These are phyloP conservation scores for Helotiales sp. DNA, from an alignment of 2,329 filamentous ascomycete species.

Conservation along the genomic window DNA sequence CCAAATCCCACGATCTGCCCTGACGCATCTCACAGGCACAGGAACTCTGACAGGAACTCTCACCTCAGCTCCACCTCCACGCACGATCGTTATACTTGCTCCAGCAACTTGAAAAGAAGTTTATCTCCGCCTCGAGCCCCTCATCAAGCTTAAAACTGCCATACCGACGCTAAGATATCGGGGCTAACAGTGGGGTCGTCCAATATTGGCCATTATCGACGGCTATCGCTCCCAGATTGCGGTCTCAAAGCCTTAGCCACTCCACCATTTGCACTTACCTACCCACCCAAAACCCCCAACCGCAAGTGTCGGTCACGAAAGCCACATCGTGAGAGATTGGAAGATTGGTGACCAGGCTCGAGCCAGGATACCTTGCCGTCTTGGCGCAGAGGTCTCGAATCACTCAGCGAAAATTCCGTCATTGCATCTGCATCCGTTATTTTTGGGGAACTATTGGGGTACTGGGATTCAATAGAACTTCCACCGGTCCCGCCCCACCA, in stretches of 20 bases:
- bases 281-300: not conserved
- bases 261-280: not conserved
- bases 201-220: not conserved
- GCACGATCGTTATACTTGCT: not conserved
- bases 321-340: not conserved
- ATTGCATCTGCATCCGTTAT: not conserved
- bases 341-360: conserved; percentile 1
- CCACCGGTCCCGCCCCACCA: not conserved
- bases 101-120: not conserved
- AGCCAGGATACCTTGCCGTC: not conserved
- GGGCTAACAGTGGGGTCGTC: not conserved
- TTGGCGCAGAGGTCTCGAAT: conserved; percentile 1
- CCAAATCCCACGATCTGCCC: not conserved
- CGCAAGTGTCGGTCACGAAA: not conserved
- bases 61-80: not conserved
- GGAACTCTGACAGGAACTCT: not conserved
- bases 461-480: not conserved
- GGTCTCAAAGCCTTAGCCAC: not conserved
- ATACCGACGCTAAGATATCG: not conserved
- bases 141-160: not conserved
- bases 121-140: not conserved
- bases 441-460: not conserved
- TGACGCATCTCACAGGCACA: not conserved
- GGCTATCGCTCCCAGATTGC: not conserved
- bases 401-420: not conserved